A percentile compares a stretch with the other conserved stretches of the same genome.
phyloP scores from a whole-genome alignment of 1,284 basidiomycete genomes.

The Fistulina hepatica region DNA sequence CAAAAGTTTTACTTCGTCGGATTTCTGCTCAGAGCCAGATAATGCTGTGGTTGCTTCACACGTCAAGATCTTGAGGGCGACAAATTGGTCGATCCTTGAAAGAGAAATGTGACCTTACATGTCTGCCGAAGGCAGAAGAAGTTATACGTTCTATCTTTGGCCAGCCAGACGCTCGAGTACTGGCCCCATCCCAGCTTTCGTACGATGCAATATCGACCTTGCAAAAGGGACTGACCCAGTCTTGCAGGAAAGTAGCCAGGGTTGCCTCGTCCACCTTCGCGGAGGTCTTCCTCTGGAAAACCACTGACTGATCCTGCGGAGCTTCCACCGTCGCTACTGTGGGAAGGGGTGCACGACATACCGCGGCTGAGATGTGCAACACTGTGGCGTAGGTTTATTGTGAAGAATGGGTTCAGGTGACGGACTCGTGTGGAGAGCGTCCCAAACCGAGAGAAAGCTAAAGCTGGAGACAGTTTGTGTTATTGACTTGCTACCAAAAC shows the following conservation, averaged over 20 bases:
- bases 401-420: too few species aligned
- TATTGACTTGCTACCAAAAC: too few species aligned
- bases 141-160: slow-evolving; percentile 4
- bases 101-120: too few species aligned
- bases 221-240: slow-evolving; percentile 2
- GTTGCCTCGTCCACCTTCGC: not conserved
- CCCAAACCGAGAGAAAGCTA: too few species aligned
- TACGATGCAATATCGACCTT: slow-evolving; percentile 4
- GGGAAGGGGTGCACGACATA: too few species aligned
- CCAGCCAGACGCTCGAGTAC: slow-evolving; percentile 10
- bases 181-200: slow-evolving; percentile 9
- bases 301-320: too few species aligned
- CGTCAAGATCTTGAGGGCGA: slow-evolving; percentile 4
- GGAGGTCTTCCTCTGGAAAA: slow-evolving; percentile 7
- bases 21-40: not conserved
- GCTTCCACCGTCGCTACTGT: too few species aligned
- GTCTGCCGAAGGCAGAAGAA: too few species aligned
- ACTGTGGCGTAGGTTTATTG: too few species aligned
- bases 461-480: too few species aligned
- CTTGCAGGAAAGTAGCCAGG: not conserved
- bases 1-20: not conserved
- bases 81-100: slow-evolving; percentile 3
- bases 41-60: not conserved
- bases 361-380: too few species aligned
- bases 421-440: too few species aligned